Conservation (phyloP, 495 filamentous ascomycete species). For the Haplographium delicatum region DNA sequence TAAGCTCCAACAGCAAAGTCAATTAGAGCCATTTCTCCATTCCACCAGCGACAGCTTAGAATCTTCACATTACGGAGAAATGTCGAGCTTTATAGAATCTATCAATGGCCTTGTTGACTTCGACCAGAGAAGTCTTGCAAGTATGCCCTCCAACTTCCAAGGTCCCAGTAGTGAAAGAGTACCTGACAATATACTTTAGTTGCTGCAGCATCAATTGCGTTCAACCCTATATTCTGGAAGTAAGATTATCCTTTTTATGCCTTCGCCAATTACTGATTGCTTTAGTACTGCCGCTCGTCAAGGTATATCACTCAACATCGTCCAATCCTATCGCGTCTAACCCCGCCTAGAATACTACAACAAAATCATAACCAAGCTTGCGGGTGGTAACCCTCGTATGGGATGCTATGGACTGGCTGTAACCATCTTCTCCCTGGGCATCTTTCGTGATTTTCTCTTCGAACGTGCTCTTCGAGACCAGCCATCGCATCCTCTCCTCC, state of each 20-base stretch:
- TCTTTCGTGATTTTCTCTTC: conserved; percentile 76
- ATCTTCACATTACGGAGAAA: too few relatives aligned
- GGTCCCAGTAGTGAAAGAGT: not conserved
- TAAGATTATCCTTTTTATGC: conserved; percentile 32
- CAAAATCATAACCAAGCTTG: conserved; percentile 80
- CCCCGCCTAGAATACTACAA: conserved; percentile 78
- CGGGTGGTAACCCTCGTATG: conserved; percentile 69
- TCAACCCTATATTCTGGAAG: conserved; percentile 82
- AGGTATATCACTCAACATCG: conserved; percentile 40
- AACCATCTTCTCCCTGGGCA: conserved; percentile 85
- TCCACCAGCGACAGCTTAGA: too few relatives aligned
- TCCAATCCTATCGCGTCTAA: conserved; percentile 4
- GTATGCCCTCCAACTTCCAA: conserved; percentile 35
- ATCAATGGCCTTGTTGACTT: conserved; percentile 52
- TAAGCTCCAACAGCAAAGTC: too few relatives aligned
- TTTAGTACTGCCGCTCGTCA: conserved; percentile 58
- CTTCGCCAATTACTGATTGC: not conserved
- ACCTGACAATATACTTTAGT: conserved; percentile 42
- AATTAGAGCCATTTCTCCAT: too few relatives aligned
- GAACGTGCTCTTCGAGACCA: conserved; percentile 72
- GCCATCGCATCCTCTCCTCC: conserved; percentile 63
- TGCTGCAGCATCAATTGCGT: conserved; percentile 60
- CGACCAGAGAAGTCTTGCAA: conserved; percentile 55
- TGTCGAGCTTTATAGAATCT: conserved; percentile 29
- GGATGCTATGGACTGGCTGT: conserved; percentile 88